These are phyloP conservation scores for Saccharomycopsis selenospora DNA, from an alignment of 805 yeast genomes.

Conservation along the genomic window DNA sequence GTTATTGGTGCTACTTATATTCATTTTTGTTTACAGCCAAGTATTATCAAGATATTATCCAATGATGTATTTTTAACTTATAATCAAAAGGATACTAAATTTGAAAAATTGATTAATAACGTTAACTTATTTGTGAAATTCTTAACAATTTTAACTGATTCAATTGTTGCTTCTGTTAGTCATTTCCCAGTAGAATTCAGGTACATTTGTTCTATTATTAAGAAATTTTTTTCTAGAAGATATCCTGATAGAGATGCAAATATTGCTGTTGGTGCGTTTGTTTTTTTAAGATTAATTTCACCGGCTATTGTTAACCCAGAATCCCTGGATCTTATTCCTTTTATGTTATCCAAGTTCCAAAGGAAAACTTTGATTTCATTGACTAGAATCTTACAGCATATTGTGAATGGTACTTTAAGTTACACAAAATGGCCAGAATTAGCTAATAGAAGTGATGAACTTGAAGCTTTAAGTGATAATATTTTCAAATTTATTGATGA, in stretches of 20 bases:
- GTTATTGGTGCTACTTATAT: constrained; percentile 32
- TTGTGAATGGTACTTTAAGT: constrained; percentile 73
- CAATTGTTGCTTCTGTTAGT: constrained; percentile 47
- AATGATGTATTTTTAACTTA: background rate
- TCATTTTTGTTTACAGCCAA: background rate
- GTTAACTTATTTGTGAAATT: constrained; percentile 45
- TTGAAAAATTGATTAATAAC: constrained; percentile 38
- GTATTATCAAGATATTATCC: background rate
- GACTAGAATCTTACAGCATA: constrained; percentile 76
- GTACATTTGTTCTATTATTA: constrained; percentile 61
- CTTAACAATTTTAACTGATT: constrained; percentile 47
- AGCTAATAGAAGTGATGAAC: constrained; percentile 29
- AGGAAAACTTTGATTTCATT: constrained; percentile 66
- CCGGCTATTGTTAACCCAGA: constrained; percentile 91
- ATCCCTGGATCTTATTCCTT: constrained; percentile 39
- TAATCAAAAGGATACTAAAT: constrained; percentile 38
- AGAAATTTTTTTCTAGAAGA: constrained; percentile 35
- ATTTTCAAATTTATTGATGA: background rate
- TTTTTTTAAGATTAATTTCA: constrained; percentile 78
- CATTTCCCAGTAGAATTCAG: constrained; percentile 65
- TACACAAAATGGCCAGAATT: constrained; percentile 58
- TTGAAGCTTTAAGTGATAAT: constrained; percentile 4
- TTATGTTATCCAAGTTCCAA: background rate
- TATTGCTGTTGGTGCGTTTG: constrained; percentile 73
- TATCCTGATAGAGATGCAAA: constrained; percentile 39